Conservation (phyloP, 2,329 filamentous ascomycete genomes). For the Monosporascus ibericus region DNA sequence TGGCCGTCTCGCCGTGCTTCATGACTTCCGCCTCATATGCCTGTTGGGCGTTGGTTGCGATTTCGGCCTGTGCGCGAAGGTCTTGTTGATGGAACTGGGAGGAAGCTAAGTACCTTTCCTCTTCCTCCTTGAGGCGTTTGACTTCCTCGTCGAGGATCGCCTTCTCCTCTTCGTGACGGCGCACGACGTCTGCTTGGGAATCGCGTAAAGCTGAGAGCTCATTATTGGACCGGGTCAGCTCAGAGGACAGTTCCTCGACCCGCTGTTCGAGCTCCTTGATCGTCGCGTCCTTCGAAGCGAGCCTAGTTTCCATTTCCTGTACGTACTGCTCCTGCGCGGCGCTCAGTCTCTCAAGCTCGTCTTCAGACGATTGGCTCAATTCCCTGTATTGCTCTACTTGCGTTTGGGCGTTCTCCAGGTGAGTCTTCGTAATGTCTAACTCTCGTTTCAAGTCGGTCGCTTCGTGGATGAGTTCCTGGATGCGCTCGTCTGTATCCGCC, state of each 20-base stretch:
- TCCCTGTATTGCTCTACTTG: conserved; percentile 84
- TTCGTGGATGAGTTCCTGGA: conserved; percentile 77
- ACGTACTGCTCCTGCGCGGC: conserved; percentile 79
- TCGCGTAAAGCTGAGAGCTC: conserved; percentile 78
- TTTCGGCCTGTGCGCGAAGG: conserved; percentile 86
- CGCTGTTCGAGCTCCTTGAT: conserved; percentile 79
- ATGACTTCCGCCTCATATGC: conserved; percentile 92
- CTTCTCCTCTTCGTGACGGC: conserved; percentile 76
- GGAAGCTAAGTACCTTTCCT: conserved; percentile 71
- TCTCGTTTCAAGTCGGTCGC: conserved; percentile 82
- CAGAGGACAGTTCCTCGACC: conserved; percentile 74
- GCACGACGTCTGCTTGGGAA: conserved; percentile 68
- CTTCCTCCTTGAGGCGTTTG: conserved; percentile 73
- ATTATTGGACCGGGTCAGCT: conserved; percentile 74
- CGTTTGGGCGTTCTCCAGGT: conserved; percentile 73
- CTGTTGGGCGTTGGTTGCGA: conserved; percentile 86
- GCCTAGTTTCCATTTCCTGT: conserved; percentile 72
- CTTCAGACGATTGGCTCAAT: conserved; percentile 81
- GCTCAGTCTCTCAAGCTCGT: conserved; percentile 73
- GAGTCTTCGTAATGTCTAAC: conserved; percentile 71
- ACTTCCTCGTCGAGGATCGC: conserved; percentile 72
- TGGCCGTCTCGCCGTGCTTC: conserved; percentile 93
- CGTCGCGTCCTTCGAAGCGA: conserved; percentile 71
- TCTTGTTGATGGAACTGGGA: conserved; percentile 85
- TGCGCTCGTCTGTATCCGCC: conserved; percentile 51